These are phyloP conservation scores for Diplosphaera chodatii DNA, from an alignment of 139 green algal genomes.

Conservation along the genomic window DNA sequence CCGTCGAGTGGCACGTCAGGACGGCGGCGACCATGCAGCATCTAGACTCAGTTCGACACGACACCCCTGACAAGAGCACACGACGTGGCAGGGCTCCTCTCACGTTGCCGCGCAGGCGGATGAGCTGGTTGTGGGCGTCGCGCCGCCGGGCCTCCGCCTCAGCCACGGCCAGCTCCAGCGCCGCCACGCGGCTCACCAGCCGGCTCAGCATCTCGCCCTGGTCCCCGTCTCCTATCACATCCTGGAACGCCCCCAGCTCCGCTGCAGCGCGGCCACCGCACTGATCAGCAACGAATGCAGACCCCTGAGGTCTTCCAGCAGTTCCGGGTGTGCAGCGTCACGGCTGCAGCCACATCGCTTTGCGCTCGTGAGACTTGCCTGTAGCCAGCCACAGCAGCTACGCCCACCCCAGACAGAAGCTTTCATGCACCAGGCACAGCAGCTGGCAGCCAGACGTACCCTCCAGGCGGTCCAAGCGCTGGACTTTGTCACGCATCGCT, in stretches of 20 bases:
- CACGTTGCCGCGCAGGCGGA: constrained; percentile 79
- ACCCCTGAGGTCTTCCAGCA: too few species aligned
- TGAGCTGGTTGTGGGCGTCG: constrained; percentile 78
- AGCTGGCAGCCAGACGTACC: too few species aligned
- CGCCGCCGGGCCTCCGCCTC: constrained; percentile 51
- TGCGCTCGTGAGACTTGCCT: too few species aligned
- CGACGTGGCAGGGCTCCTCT: too few species aligned
- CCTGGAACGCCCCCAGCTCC: constrained; percentile 70
- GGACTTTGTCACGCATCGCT: constrained; percentile 22
- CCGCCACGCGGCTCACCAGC: constrained; percentile 61
- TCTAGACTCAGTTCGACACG: too few species aligned
- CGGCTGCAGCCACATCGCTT: neutral
- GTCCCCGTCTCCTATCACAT: constrained; percentile 54
- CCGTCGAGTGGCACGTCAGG: too few species aligned
- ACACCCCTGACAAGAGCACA: too few species aligned
- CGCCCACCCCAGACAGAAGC: too few species aligned
- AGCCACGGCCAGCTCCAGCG: constrained; percentile 54
- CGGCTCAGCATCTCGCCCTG: constrained; percentile 61
- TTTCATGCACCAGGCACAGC: neutral
- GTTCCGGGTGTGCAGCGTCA: neutral
- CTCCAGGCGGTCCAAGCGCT: constrained; percentile 45
- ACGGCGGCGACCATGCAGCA: too few species aligned
- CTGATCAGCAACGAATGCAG: too few species aligned
- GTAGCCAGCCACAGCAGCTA: too few species aligned
- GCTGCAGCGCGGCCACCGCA: constrained; percentile 18